phyloP scores from a whole-genome alignment of 257 asterid genomes.

The Solanum sitiens region DNA sequence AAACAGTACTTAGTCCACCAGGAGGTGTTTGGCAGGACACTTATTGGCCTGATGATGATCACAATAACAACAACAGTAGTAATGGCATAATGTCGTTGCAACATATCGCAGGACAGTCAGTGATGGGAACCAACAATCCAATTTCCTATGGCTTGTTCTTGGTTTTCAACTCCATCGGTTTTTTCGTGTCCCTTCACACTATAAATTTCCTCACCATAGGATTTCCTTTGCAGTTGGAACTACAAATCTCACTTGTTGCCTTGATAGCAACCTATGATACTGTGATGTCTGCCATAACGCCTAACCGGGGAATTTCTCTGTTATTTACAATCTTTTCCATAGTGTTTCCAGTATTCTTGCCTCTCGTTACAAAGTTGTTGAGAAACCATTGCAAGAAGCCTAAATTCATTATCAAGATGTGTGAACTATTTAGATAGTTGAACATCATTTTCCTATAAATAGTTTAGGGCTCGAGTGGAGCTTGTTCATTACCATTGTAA shows the following conservation, averaged over 20 bases:
- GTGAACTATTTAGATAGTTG: not conserved
- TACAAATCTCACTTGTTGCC: slow-evolving; percentile 25
- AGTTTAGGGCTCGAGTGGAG: too few relatives aligned
- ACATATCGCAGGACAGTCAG: slow-evolving; percentile 34
- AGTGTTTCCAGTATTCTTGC: slow-evolving; percentile 9
- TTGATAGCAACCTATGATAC: slow-evolving; percentile 24
- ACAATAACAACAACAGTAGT: not conserved
- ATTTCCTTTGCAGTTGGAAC: slow-evolving; percentile 33
- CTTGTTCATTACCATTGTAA: not conserved
- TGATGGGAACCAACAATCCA: slow-evolving; percentile 22
- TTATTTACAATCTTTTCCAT: slow-evolving; percentile 5
- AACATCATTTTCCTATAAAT: not conserved
- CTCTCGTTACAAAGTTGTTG: not conserved
- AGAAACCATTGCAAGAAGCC: slow-evolving; percentile 11
- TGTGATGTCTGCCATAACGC: slow-evolving; percentile 27
- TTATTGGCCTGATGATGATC: not conserved
- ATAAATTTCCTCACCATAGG: slow-evolving; percentile 22
- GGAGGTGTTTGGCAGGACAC: slow-evolving; percentile 59
- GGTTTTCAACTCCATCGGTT: slow-evolving; percentile 36
- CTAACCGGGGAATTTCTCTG: not conserved
- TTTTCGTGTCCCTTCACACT: slow-evolving; percentile 34
- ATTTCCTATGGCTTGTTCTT: slow-evolving; percentile 3
- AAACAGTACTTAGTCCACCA: slow-evolving; percentile 51
- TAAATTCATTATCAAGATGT: not conserved
- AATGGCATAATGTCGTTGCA: not conserved